Base-by-base conservation (phyloP, 768 basidiomycete species). In the Suillus spraguei region DNA sequence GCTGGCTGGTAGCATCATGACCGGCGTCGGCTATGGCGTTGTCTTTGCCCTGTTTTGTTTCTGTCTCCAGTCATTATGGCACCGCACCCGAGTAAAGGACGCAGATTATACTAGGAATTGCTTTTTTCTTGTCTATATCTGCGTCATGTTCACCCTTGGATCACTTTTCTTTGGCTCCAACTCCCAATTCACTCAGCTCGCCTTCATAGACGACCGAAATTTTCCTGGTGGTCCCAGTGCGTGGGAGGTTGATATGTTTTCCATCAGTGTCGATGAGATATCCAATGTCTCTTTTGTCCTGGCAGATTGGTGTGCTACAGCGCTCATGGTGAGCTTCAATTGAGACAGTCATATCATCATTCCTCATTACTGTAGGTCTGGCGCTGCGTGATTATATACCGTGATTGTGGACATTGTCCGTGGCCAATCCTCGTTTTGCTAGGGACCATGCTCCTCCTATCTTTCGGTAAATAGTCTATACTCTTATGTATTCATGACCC, bases 381-480 rank as follows among this genome's bases (percentile, higher is more conserved):
- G 73, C 74, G 73, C 24, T 74, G 72, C 63, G 61, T 68, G 24
- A 69, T 72, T 36, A 75, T 74, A 53, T 75, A 64, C 28, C 66
- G 63, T 39, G 66, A 74, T 60, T 66, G 70, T 2, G 66, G 63
- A 0, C 32, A 14, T 36, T 69, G 63, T 8, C 63, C 64, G 4
- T 61, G 64, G 44, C 24, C 69, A 50, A 62, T 74, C 10, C 36
- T 76, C 20, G 42, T 16, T 14, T 3, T 72, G 6, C 67, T 64
- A 2, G 69, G 72, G 28, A 54, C 68, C 62, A 68, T 75, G 64
- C 69, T 74, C 28, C 53, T 74, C 28, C 52, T 64, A 14, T 74
- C 74, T 4, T 70, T 67, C 16, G 67, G 72, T 72, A n/a, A 65
- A 69, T 54, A 20, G 2, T 8, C 3, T 50, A 13, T 46, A 3